Evolutionary conservation across 2,329 filamentous ascomycete genomes (phyloP), one percentile per base, ranked within the genome.

Genomic region (Epichloe aotearoae): DNA sequence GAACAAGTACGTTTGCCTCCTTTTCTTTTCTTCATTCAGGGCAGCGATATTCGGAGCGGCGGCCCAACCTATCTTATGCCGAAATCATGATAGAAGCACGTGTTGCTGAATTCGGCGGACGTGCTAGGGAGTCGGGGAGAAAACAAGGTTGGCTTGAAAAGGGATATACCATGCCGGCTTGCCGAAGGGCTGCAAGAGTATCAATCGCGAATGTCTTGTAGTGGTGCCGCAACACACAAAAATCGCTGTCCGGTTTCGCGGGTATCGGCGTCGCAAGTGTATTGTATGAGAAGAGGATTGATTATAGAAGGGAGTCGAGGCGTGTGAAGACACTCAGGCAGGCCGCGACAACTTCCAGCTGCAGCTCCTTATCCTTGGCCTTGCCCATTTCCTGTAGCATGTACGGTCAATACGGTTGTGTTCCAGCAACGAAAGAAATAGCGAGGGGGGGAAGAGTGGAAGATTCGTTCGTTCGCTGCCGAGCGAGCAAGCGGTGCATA

Each of bases 321-420:
- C 91, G 82, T 57, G 93, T 98, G 69, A 98, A 98, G 62, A 98
- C 93, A 72, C 86, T 95, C 68, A 98, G 73, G 69, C 93, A 97
- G 59, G 93, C 93, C 49, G 93, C 90, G 50, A 98, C 88, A 62
- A 95, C 91, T 79, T 98, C 93, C 57, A 98, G 78, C 68, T 97
- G 93, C 61, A 97, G 77, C 66, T 98, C 93, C 73, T 88, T 94
- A 60, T 97, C 91, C 69, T 94, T 95, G 63, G 79, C 80, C 55
- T 80, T 84, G 69, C 83, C 86, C 58, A 95, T 76, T 69, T 98
- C 93, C 69, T 83, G 55, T 47, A 51, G 41, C 38, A 48, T 34
- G 34, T 20, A 44, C 30, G 37, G 55, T 63, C 52, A 64, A 57
- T 49, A 38, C 42, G n/a, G 11, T n/a, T n/a, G 19, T 42, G 17